Conservation (phyloP, 192 early-diverging fungal genomes). For the Glomus cerebriforme region DNA sequence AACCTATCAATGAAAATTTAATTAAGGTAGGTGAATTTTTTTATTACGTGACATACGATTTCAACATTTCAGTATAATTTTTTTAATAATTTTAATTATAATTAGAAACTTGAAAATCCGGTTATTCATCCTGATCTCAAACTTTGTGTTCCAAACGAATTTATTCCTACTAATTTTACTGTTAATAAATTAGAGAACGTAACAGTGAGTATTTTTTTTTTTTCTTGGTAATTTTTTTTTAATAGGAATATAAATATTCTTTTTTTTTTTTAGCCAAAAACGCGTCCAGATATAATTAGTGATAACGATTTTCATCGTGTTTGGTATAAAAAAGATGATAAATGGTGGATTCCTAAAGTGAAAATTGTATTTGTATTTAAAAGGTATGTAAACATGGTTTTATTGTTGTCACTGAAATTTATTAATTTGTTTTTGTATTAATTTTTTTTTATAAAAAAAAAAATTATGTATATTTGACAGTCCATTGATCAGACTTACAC, state of each 20-base stretch:
- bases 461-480: slow-evolving; percentile 30
- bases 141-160: slow-evolving; percentile 76
- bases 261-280: slow-evolving; percentile 26
- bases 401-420: slow-evolving; percentile 10
- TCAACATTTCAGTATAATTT: not conserved
- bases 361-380: slow-evolving; percentile 69
- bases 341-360: slow-evolving; percentile 88
- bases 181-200: slow-evolving; percentile 50
- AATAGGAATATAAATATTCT: not conserved
- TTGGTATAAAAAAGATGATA: slow-evolving; percentile 97
- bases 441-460: not conserved
- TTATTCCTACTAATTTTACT: slow-evolving; percentile 83
- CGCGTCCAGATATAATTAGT: slow-evolving; percentile 55
- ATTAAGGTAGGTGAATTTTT: slow-evolving; percentile 40
- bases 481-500: slow-evolving; percentile 77
- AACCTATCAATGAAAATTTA: slow-evolving; percentile 56
- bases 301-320: slow-evolving; percentile 65
- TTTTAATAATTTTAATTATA: not conserved
- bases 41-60: not conserved
- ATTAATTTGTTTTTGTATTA: too few relatives aligned
- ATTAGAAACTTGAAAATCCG: slow-evolving; percentile 31
- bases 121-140: slow-evolving; percentile 58
- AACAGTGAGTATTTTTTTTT: not conserved
- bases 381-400: not conserved
- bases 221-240: too few relatives aligned